Evolutionary conservation across 306 rosid species (phyloP).

Genomic region (Acacia confusa): DNA sequence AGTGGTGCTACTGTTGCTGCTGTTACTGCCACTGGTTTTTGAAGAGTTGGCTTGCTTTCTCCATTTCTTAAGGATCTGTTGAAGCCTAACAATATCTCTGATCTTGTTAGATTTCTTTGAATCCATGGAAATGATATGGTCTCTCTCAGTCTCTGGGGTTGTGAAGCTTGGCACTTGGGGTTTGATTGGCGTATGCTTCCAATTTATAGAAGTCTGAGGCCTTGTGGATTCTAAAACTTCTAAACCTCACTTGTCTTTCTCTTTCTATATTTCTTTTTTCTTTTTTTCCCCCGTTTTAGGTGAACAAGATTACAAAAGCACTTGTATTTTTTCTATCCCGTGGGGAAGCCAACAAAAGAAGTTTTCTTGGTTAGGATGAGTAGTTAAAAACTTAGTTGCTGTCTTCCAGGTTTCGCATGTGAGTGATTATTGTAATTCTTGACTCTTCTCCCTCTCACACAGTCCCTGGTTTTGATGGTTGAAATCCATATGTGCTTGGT

Average conservation of each 20-base stretch:
- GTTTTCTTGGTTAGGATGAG: slow-evolving; percentile 20
- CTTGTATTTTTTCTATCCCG: not conserved
- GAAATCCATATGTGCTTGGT: slow-evolving; percentile 32
- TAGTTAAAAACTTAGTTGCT: not conserved
- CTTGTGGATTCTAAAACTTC: not conserved
- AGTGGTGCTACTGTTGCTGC: slow-evolving; percentile 33
- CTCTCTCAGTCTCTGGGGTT: not conserved
- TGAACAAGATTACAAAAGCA: not conserved
- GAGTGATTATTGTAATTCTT: slow-evolving; percentile 27
- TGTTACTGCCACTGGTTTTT: slow-evolving; percentile 30
- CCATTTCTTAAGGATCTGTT: slow-evolving; percentile 94
- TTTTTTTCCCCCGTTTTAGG: not conserved
- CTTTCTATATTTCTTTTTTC: not conserved
- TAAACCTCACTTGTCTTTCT: not conserved
- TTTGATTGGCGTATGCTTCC: slow-evolving; percentile 25
- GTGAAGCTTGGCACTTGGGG: not conserved
- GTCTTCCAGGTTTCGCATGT: slow-evolving; percentile 23
- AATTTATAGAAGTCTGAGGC: slow-evolving; percentile 48
- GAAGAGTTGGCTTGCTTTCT: slow-evolving; percentile 69
- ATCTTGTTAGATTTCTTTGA: slow-evolving; percentile 88
- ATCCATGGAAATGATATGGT: slow-evolving; percentile 45
- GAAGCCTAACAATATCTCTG: slow-evolving; percentile 90
- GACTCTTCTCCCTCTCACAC: not conserved
- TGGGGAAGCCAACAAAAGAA: slow-evolving; percentile 21
- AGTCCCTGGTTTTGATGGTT: slow-evolving; percentile 28